Base-by-base conservation (phyloP, 1,139 yeast species). In the Kluyveromyces sp. region DNA sequence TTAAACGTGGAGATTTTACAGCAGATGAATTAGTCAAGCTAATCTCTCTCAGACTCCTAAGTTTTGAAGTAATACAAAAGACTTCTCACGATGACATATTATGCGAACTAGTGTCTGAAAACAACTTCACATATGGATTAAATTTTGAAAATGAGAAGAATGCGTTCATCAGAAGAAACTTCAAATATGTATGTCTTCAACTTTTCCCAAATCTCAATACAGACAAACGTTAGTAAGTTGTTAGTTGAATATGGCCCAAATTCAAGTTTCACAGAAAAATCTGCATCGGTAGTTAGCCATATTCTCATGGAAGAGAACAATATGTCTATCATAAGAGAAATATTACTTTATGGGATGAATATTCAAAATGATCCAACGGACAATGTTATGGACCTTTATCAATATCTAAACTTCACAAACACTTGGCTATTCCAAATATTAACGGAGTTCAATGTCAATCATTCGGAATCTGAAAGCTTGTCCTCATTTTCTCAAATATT, bases 401-500 rank as follows among this genome's bases (percentile, higher is more conserved):
- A 42, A 7, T 47, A 47, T 27, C 49, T 63, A 42, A 62, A 62
- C 45, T 63, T 63, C 46, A 53, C 63, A 6, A 63, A 61, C 45
- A 40, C 61, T 25, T 61, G 64, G 65, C 47, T 60, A 8, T 59
- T 61, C 43, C 65, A 62, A 46, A 56, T 58, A 1, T 54, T 51
- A 35, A 59, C 65, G 2, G 50, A 51, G 29, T 59, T 48, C 43
- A 49, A 50, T 34, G 41, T 60, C 15, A 50, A 50, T 21, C 34
- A 41, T n/a, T 43, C 39, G 10, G 30, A 42, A 15, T 42, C 37
- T 21, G 39, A 45, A 4, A 34, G 41, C 1, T 39, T 53, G 36
- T 51, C 48, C 8, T 34, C 38, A 8, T 58, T 56, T 48, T 62
- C 25, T 53, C 56, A 38, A 53, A 53, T 6, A 46, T 60, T 10